Evolutionary conservation across 1,139 yeast genomes (phyloP), one percentile per base, ranked within the genome.

Genomic region (Suhomyces maxii): DNA sequence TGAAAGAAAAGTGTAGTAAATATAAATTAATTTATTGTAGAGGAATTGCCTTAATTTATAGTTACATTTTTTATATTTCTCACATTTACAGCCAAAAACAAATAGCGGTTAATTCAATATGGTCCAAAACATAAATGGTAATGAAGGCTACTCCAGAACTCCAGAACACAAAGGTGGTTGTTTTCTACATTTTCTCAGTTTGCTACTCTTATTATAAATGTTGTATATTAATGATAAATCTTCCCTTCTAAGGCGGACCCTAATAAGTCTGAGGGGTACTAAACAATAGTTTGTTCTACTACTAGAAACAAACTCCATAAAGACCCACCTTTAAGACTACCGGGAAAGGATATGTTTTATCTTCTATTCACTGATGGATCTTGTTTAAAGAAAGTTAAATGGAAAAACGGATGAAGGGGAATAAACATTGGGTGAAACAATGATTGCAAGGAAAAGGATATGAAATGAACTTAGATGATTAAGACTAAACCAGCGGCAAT

Each of bases 401-500:
- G 25, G 23, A 35, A 39, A 18, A 40, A 37, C 37, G 39, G 33
- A 40, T 34, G 41, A 34, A 30, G 34, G 34, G 18, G 35, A 34
- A 25, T 12, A 34, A 26, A n/a, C 23, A 31, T 30, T 26, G 34
- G 34, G 34, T 33, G 35, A n/a, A 34, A 34, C 18, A 18, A 18
- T 13, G 34, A 23, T 10, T 31, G 35, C 14, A 23, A 30, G 14
- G n/a, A 31, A 13, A 13, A 14, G 42, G 39, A 38, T 36, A 38
- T 40, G 47, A 43, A 46, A 40, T 39, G 41, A 43, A 36, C 45
- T 53, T 54, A 55, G 41, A 55, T 43, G 47, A 60, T 47, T 55
- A 68, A 66, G 50, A 68, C 65, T 44, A 63, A 52, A 54, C 71
- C 73, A 37, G 66, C 69, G 47, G 68, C 71, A 42, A 68, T 43